phyloP scores from a whole-genome alignment of 1,139 yeast species.

The Martiniozyma asiatica region DNA sequence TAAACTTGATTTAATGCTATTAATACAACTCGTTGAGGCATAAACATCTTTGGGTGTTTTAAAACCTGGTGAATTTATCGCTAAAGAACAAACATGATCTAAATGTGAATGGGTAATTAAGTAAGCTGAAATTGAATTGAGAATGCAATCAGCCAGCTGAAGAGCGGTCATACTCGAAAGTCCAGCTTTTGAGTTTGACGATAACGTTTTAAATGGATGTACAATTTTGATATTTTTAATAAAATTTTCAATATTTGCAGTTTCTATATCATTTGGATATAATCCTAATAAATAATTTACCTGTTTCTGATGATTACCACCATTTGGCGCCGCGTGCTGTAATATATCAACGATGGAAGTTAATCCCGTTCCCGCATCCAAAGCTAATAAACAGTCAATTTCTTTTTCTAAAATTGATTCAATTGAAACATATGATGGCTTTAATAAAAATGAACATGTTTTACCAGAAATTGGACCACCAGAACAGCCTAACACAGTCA shows the following conservation, averaged over 20 bases:
- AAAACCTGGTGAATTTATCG: conserved; percentile 60
- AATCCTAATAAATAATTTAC: conserved; percentile 10
- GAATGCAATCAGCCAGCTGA: conserved; percentile 12
- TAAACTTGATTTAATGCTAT: conserved; percentile 39
- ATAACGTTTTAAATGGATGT: conserved; percentile 10
- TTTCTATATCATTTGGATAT: conserved; percentile 16
- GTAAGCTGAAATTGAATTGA: conserved; percentile 23
- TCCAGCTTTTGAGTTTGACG: conserved; percentile 1
- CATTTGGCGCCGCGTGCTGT: conserved; percentile 12
- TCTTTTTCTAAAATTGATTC: conserved; percentile 21
- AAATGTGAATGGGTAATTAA: conserved; percentile 76
- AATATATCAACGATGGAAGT: conserved; percentile 44
- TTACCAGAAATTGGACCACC: too few species aligned
- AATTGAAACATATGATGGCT: too few species aligned
- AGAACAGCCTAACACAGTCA: too few species aligned
- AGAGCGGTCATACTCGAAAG: conserved; percentile 2
- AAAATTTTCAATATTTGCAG: too few species aligned
- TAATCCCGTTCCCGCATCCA: conserved; percentile 77
- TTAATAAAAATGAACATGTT: too few species aligned
- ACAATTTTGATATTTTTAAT: conserved; percentile 5
- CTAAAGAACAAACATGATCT: conserved; percentile 64
- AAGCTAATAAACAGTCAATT: conserved; percentile 35
- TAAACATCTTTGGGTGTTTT: conserved; percentile 24
- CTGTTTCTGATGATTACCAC: conserved; percentile 5
- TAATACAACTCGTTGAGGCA: conserved; percentile 43